Evolutionary conservation across 2,329 filamentous ascomycete genomes (phyloP).

Genomic region (Neofusicoccum sp.): DNA sequence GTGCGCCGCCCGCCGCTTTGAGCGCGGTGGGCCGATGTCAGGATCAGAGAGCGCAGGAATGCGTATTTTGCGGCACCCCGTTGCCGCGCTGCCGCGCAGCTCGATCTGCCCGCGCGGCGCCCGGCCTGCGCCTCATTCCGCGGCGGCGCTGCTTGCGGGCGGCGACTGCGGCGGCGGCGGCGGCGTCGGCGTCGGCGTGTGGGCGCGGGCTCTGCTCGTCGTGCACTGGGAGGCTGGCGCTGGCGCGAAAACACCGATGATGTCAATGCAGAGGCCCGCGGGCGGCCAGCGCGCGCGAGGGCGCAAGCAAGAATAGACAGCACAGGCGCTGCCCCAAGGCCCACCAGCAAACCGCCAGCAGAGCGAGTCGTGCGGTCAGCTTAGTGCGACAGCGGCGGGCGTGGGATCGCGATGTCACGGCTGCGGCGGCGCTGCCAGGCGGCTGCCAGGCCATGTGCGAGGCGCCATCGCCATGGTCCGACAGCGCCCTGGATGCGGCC

Average conservation of each 20-base stretch:
- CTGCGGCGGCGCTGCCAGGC: slow-evolving; percentile 13
- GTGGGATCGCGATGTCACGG: neutral
- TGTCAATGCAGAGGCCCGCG: slow-evolving; percentile 13
- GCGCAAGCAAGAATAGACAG: slow-evolving; percentile 7
- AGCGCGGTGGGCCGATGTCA: slow-evolving; percentile 16
- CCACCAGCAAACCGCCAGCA: neutral
- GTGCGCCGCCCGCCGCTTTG: slow-evolving; percentile 17
- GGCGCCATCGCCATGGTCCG: slow-evolving; percentile 5
- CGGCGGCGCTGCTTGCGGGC: slow-evolving; percentile 1
- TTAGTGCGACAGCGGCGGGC: slow-evolving; percentile 8
- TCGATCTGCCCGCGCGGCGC: neutral
- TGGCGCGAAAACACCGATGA: slow-evolving; percentile 1
- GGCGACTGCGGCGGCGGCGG: neutral
- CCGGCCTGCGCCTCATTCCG: slow-evolving; percentile 16
- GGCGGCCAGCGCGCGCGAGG: neutral
- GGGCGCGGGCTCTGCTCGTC: no score
- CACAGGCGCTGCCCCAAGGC: slow-evolving; percentile 1
- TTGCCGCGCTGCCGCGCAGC: slow-evolving; percentile 9
- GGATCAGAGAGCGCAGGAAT: slow-evolving; percentile 16
- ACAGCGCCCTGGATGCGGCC: slow-evolving; percentile 7
- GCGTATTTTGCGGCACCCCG: slow-evolving; percentile 10
- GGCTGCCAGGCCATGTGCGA: slow-evolving; percentile 18
- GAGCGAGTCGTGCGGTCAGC: slow-evolving; percentile 14
- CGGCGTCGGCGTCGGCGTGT: no score
- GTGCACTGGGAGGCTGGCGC: neutral